Evolutionary conservation across 164 flowering plant species (phyloP), one percentile per base, ranked within the genome.

Genomic region (Macadamia integrifolia): DNA sequence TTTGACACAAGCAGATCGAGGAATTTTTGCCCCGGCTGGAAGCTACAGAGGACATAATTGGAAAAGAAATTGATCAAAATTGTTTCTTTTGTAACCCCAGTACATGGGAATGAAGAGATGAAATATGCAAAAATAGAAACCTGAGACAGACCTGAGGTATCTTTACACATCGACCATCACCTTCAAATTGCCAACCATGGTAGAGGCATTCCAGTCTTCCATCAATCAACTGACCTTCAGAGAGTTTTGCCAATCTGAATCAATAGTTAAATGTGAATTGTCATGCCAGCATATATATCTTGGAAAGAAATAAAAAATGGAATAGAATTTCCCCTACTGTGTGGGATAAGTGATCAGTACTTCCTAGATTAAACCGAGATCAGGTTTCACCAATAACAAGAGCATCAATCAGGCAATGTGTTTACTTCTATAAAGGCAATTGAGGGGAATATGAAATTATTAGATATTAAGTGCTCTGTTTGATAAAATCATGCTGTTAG

Each of bases 131-230:
- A 53, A 1, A 32, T 15, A 57, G 18, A 32, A 42, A 59, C 59
- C 12, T 3, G 61, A 59, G 72, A 74, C 82, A 55, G 23, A 88
- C 98, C 98, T 93, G 98, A 77, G 98, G 98, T 68, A 93, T 93
- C 83, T 78, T 90, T 9, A 91, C 92, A 64, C 98, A 93, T 78
- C 84, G 79, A 0, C 98, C 98, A 9, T 85, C 84, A 1, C 87
- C 96, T 74, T 91, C 89, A 68, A 91, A 93, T 76, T 93, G 98
- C 97, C 98, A 93, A n/a, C 98, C 98, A 71, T 93, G 98, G 75
- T 93, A 93, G 46, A 93, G 77, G 70, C 98, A 93, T 84, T 93
- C 98, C 57, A 93, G 76, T 70, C 83, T 85, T 18, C 98, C 98
- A 77, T 90, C 97, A 53, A 86, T 69, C 73, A 93, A 57, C 74